These are phyloP conservation scores for Phytophthora sansomeana DNA, from an alignment of 352 stramenopile species.

Conservation along the genomic window DNA sequence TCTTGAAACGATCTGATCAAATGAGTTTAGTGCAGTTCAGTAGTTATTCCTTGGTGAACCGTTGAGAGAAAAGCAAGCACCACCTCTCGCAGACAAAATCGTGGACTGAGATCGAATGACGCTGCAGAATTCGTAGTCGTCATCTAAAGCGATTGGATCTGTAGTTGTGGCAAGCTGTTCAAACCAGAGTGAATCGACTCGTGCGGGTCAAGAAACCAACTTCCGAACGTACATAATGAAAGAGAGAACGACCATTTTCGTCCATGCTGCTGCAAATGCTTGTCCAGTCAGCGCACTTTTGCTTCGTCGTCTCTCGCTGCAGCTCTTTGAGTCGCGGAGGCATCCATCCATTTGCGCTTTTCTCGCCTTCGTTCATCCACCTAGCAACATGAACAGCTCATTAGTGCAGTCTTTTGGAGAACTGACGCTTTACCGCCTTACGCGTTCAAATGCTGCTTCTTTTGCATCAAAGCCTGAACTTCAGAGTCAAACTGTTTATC, in stretches of 20 bases:
- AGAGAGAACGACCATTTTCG: slow-evolving; percentile 45
- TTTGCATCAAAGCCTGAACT: slow-evolving; percentile 42
- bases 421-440: slow-evolving; percentile 10
- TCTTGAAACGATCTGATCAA: slow-evolving; percentile 46
- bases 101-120: slow-evolving; percentile 32
- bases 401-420: neutral
- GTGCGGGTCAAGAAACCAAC: neutral
- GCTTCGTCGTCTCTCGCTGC: slow-evolving; percentile 23
- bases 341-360: slow-evolving; percentile 38
- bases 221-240: slow-evolving; percentile 63
- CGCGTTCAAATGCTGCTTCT: slow-evolving; percentile 39
- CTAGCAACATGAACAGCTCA: slow-evolving; percentile 19
- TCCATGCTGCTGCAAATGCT: slow-evolving; percentile 45
- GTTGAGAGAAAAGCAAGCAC: neutral
- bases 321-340: slow-evolving; percentile 60
- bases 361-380: slow-evolving; percentile 11
- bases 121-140: slow-evolving; percentile 37
- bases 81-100: slow-evolving; percentile 45
- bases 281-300: slow-evolving; percentile 44
- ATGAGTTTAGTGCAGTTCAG: neutral
- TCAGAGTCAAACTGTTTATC: slow-evolving; percentile 34
- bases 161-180: slow-evolving; percentile 32
- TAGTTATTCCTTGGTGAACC: neutral
- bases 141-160: slow-evolving; percentile 12
- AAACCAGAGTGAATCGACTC: neutral